These are phyloP conservation scores for Trichoderma gracile DNA, from an alignment of 2,329 filamentous ascomycete species.

Conservation along the genomic window DNA sequence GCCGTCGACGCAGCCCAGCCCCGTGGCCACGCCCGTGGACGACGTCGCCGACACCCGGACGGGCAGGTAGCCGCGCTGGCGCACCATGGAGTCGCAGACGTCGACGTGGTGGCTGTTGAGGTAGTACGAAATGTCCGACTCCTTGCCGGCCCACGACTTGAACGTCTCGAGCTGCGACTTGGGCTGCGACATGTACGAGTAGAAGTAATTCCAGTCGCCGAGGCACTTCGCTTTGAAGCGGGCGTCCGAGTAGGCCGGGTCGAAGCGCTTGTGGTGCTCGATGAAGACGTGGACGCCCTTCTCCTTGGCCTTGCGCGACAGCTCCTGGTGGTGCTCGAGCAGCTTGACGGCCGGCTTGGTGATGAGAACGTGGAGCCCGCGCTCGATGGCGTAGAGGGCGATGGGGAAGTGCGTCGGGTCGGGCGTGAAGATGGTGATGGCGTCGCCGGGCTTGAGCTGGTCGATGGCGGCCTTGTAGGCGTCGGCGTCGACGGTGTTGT, in stretches of 20 bases:
- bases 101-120: constrained; percentile 94
- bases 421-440: constrained; percentile 94
- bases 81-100: constrained; percentile 89
- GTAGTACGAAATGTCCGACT: constrained; percentile 94
- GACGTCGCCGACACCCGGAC: constrained; percentile 76
- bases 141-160: constrained; percentile 88
- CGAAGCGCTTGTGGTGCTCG: constrained; percentile 96
- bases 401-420: constrained; percentile 93
- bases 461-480: constrained; percentile 90
- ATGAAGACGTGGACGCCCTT: constrained; percentile 86
- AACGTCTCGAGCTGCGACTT: constrained; percentile 92
- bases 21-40: constrained; percentile 75
- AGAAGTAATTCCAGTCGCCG: constrained; percentile 98
- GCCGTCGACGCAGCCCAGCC: constrained; percentile 72
- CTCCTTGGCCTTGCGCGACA: constrained; percentile 70
- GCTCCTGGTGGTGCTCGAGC: constrained; percentile 73
- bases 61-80: constrained; percentile 68
- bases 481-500: constrained; percentile 71
- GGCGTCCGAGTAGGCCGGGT: constrained; percentile 89
- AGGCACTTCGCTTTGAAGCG: constrained; percentile 72
- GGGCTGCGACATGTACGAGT: constrained; percentile 93
- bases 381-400: constrained; percentile 86
- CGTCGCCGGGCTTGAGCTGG: constrained; percentile 74
- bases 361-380: constrained; percentile 84
- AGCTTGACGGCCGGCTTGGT: constrained; percentile 92